A percentile compares a stretch with the other conserved stretches of the same genome.
Conservation (phyloP, 2,329 filamentous ascomycete genomes). For the Hypoxylon sp. region DNA sequence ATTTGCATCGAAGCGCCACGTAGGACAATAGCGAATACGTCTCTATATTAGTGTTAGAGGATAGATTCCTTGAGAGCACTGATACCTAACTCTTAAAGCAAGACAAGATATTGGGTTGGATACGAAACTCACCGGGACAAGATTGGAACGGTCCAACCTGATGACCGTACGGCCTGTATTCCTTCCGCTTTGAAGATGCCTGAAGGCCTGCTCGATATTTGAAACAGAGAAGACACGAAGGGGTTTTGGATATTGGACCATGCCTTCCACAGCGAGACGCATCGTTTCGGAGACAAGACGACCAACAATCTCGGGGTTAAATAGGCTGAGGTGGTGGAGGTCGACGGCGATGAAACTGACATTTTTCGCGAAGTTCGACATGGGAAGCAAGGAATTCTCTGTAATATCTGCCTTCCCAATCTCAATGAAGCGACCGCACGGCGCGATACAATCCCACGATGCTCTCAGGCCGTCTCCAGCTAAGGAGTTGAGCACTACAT, state of each 20-base stretch:
- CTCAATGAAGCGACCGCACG: constrained; percentile 49
- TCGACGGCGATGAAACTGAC: constrained; percentile 29
- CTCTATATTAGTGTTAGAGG: no score
- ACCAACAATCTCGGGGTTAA: neutral
- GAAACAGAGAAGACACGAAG: neutral
- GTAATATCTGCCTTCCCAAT: constrained; percentile 55
- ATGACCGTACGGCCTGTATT: neutral
- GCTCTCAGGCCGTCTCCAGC: constrained; percentile 14
- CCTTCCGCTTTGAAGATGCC: constrained; percentile 2
- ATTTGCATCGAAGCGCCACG: neutral
- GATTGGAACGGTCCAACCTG: neutral
- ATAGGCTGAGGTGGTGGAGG: neutral
- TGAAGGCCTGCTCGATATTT: neutral
- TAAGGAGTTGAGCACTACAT: constrained; percentile 41
- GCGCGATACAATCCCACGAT: constrained; percentile 23
- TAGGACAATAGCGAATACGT: no score
- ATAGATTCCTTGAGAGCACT: no score
- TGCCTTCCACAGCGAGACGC: neutral
- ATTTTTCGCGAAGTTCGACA: constrained; percentile 22
- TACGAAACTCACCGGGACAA: neutral
- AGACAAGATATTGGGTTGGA: neutral
- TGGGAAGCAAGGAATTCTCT: constrained; percentile 17
- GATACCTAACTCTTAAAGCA: no score
- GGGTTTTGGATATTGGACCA: neutral
- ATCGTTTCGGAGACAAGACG: neutral